A percentile compares a stretch with the other conserved stretches of the same genome.
These are phyloP conservation scores for Colletotrichum sidae DNA, from an alignment of 2,329 filamentous ascomycete species.

Conservation along the genomic window DNA sequence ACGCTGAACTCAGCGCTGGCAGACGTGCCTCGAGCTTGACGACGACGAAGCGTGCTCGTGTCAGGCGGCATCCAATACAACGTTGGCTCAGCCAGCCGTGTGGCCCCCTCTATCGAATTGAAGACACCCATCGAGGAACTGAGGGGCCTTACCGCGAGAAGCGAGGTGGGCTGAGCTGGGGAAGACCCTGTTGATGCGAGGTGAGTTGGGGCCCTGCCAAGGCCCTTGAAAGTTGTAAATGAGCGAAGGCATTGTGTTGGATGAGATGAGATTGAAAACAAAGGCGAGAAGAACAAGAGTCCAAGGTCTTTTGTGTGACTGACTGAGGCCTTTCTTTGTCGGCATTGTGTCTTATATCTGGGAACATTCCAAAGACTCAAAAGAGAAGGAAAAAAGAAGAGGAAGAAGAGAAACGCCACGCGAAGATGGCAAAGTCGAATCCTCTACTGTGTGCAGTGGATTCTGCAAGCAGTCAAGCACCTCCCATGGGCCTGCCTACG, in stretches of 20 bases:
- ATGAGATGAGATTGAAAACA: too few species aligned
- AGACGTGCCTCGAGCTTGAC: too few species aligned
- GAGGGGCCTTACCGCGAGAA: background rate
- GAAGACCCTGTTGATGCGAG: slow-evolving; percentile 6
- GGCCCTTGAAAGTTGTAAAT: slow-evolving; percentile 3
- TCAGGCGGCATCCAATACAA: slow-evolving; percentile 9
- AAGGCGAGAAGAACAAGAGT: too few species aligned
- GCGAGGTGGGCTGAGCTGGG: slow-evolving; percentile 9
- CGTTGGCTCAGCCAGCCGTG: slow-evolving; percentile 20
- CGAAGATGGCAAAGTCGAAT: too few species aligned
- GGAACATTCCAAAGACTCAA: background rate
- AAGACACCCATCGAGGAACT: background rate
- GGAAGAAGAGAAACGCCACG: background rate
- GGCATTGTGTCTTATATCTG: too few species aligned
- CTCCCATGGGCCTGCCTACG: too few species aligned
- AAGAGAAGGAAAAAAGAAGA: background rate
- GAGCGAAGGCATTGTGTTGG: too few species aligned
- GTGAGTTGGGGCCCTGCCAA: slow-evolving; percentile 25
- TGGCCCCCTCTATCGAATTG: background rate
- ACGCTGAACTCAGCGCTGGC: too few species aligned
- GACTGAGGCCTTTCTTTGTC: too few species aligned
- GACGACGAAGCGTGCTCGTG: background rate
- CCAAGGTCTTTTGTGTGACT: too few species aligned
- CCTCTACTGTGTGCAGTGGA: too few species aligned
- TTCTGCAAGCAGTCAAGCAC: too few species aligned